Conservation (phyloP, 192 early-diverging fungal genomes). For the Umbelopsis vinacea region DNA sequence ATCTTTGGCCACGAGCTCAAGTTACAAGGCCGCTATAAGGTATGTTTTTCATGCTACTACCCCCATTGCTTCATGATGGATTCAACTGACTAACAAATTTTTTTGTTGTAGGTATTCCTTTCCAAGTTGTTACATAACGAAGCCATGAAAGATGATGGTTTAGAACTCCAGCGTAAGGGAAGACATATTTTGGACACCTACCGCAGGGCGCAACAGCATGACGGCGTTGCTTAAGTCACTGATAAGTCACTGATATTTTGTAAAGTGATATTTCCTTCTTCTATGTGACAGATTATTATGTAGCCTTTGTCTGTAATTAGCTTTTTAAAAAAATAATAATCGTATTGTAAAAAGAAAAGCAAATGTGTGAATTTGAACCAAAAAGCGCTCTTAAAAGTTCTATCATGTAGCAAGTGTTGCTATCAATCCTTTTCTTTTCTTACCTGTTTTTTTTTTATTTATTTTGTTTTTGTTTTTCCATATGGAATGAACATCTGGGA, state of each 20-base stretch:
- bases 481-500: background rate
- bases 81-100: background rate
- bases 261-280: background rate
- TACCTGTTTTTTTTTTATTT: background rate
- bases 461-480: background rate
- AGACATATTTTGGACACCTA: background rate
- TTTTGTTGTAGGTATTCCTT: background rate
- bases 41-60: background rate
- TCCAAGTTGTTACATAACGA: slow-evolving; percentile 1
- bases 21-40: slow-evolving; percentile 3
- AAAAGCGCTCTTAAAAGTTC: no score
- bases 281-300: background rate
- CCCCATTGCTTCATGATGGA: background rate
- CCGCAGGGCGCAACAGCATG: background rate
- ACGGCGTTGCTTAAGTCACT: background rate
- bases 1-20: slow-evolving; percentile 1
- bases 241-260: background rate
- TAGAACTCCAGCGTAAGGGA: background rate
- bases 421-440: no score
- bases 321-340: no score
- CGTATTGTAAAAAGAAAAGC: no score
- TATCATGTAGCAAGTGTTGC: no score
- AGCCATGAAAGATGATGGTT: background rate
- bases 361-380: no score
- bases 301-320: no score